A percentile compares a stretch with the other conserved stretches of the same genome.
These are phyloP conservation scores for Talaromyces proteolyticus DNA, from an alignment of 495 filamentous ascomycete genomes.

Conservation along the genomic window DNA sequence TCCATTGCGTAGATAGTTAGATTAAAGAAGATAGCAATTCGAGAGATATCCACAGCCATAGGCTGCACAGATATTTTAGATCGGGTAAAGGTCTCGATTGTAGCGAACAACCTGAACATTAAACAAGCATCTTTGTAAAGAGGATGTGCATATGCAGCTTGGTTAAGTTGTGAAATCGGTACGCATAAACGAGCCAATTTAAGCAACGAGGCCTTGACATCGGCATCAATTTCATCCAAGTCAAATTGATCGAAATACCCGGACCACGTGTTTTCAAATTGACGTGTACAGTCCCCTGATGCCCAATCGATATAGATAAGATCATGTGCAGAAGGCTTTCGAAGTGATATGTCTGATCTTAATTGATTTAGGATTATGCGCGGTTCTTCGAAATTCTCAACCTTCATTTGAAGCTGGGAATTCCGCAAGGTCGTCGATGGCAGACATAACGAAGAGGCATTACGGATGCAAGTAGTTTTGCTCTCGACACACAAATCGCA, in stretches of 20 bases:
- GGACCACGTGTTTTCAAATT: background rate
- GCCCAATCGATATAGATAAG: too few relatives aligned
- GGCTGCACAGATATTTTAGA: slow-evolving; percentile 1
- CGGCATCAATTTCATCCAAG: background rate
- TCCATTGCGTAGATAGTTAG: slow-evolving; percentile 2
- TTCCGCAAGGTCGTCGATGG: background rate
- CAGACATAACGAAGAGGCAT: slow-evolving; percentile 7
- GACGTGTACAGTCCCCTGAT: slow-evolving; percentile 1
- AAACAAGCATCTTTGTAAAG: slow-evolving; percentile 1
- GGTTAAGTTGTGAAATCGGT: background rate
- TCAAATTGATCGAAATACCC: background rate
- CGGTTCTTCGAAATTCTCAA: background rate
- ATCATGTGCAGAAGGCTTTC: too few relatives aligned
- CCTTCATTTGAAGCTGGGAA: background rate
- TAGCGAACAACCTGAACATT: slow-evolving; percentile 9
- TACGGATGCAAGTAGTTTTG: slow-evolving; percentile 15
- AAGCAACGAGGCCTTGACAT: background rate
- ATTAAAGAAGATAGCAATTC: slow-evolving; percentile 7
- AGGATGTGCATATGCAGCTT: background rate
- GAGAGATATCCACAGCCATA: background rate
- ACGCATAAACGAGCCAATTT: background rate
- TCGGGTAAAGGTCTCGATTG: slow-evolving; percentile 1
- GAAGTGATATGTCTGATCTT: background rate
- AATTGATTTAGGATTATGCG: background rate
- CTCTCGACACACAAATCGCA: slow-evolving; percentile 13